These are phyloP conservation scores for Camellia lanceoleosa DNA, from an alignment of 148 eudicot genomes.

Conservation along the genomic window DNA sequence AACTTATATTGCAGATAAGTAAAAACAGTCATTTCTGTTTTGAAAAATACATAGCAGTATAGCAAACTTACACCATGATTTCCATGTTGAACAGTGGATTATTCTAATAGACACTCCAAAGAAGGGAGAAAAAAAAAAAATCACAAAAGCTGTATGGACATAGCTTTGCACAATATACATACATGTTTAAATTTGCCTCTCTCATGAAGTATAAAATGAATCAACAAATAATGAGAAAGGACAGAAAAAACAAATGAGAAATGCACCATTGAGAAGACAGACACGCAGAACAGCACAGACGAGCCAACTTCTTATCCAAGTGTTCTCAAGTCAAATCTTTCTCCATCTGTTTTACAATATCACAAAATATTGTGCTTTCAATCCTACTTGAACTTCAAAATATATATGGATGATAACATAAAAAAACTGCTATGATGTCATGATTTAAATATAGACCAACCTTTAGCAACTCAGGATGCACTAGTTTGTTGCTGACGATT, in stretches of 20 bases:
- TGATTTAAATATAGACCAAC: neutral
- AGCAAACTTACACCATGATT: no score
- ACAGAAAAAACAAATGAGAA: neutral
- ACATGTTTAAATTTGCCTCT: neutral
- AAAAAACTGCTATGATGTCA: neutral
- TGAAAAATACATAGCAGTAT: no score
- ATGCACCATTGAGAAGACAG: conserved; percentile 3
- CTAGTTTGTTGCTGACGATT: conserved; percentile 29
- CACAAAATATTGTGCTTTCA: neutral
- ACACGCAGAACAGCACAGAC: conserved; percentile 9
- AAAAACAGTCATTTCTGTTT: no score
- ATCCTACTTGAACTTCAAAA: conserved; percentile 21
- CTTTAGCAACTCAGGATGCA: conserved; percentile 28
- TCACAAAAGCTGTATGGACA: neutral
- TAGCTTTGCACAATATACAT: neutral
- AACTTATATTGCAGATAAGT: no score
- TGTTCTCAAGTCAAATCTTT: neutral
- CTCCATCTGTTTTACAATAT: neutral
- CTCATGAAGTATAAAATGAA: neutral
- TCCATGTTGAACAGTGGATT: neutral
- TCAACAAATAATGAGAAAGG: neutral
- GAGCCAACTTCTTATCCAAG: neutral
- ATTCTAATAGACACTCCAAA: neutral
- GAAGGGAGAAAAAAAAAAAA: neutral
- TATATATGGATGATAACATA: conserved; percentile 13